Base-by-base conservation (phyloP, 140 eudicot species). In the Ambrosia hybrid region DNA sequence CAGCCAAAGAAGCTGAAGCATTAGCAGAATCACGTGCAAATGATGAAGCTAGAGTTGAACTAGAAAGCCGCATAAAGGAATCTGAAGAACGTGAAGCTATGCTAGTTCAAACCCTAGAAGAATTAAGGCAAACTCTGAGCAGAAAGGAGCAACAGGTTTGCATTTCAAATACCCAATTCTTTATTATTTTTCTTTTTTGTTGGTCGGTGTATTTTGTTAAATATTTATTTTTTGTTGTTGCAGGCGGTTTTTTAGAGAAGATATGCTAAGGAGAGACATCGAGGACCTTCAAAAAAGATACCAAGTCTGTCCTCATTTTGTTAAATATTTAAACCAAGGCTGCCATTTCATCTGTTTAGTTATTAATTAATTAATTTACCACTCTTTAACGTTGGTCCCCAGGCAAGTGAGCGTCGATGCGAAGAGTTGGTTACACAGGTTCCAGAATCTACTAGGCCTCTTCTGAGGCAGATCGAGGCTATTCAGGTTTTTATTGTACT, bases 371-470 rank as follows among this genome's bases (percentile, higher is more conserved):
- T 76, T 38, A 67, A 12, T 26, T 56, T 41, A 65, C 61, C n/a
- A 26, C 16, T 69, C 30, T 56, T 37, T 41, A 37, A 46, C 17
- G 3, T 68, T 76, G 71, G 46, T 80, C 53, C 48, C 72, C 55
- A 94, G 99, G 97, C 87, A 68, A 94, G 97, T 81, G 99, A 94
- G 80, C 96, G 96, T 65, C 85, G 99, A 36, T 90, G 99, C 45
- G 99, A 94, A 85, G 99, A 94, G 80, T 82, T 90, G 82, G 75
- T 94, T 56, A 82, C 91, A 16, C 99, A 94, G 85, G 91, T 94
- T 84, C 99, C 99, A 11, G 99, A 94, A 64, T 94, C 99, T 67
- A 94, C 99, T 33, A 86, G 97, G 79, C 99, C 99, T 63, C 96
- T 94, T 73, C 56, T 94, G 67, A 86, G 99, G 79, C 99, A 94